phyloP scores from a whole-genome alignment of 2,329 filamentous ascomycete species.

The Clarireedia paspali region DNA sequence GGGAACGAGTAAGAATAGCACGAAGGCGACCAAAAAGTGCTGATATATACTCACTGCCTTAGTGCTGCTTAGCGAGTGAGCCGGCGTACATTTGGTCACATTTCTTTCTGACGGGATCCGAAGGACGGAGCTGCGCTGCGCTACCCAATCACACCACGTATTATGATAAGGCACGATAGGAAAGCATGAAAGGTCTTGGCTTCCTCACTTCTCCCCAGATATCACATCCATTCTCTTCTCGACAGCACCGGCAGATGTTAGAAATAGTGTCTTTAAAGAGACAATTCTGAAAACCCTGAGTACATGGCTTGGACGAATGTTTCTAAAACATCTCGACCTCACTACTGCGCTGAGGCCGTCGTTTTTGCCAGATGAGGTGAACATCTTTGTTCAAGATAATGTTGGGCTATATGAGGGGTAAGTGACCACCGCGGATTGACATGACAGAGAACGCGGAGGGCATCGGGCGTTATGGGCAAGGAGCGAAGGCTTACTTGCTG shows the following conservation, averaged over 20 bases:
- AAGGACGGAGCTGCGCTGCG: not conserved
- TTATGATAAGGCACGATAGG: not conserved
- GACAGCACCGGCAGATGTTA: not conserved
- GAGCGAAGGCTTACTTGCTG: no score
- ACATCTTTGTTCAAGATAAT: constrained; percentile 95
- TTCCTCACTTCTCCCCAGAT: not conserved
- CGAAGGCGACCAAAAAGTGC: no score
- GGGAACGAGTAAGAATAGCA: not conserved
- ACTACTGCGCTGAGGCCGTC: constrained; percentile 92
- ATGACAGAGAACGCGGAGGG: no score
- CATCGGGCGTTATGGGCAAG: no score
- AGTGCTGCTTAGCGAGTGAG: constrained; percentile 1
- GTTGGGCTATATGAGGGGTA: constrained; percentile 97
- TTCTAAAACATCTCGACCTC: constrained; percentile 89
- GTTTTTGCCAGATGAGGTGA: constrained; percentile 85
- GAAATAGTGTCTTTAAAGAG: not conserved
- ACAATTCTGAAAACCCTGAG: constrained; percentile 1
- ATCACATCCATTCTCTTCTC: no score
- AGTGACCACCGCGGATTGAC: constrained; percentile 29
- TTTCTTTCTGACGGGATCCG: no score
- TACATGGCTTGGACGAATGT: constrained; percentile 69
- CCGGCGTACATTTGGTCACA: not conserved
- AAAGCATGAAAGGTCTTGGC: not conserved
- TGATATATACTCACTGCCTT: no score
- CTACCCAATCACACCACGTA: not conserved